A percentile compares a stretch with the other conserved stretches of the same genome.
phyloP scores from a whole-genome alignment of 2,329 filamentous ascomycete species.

The Zymoseptoria passerinii region DNA sequence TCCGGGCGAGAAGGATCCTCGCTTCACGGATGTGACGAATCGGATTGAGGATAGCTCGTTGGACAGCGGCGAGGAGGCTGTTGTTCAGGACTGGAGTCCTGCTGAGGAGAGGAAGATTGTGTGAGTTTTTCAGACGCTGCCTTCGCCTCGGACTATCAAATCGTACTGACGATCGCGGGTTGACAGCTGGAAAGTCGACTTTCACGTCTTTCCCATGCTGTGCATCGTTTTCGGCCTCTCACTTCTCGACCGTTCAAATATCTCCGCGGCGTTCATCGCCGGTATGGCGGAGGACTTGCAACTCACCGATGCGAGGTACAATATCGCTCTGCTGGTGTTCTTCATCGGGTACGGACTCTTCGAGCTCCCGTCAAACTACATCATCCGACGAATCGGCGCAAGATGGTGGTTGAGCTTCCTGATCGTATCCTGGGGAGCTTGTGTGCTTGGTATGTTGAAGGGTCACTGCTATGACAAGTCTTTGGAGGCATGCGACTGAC shows the following conservation, averaged over 20 bases:
- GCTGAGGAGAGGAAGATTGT: conserved; percentile 27
- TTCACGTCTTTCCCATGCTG: conserved; percentile 28
- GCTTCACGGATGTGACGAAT: not conserved
- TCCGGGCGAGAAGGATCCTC: conserved; percentile 3
- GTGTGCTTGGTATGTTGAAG: conserved; percentile 44
- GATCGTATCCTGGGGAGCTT: conserved; percentile 46
- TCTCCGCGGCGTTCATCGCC: conserved; percentile 64
- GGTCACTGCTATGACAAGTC: too few relatives aligned
- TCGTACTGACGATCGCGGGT: not conserved
- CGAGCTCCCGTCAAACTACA: conserved; percentile 27
- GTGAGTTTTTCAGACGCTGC: conserved; percentile 8
- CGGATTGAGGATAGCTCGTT: not conserved
- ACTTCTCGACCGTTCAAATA: conserved; percentile 70
- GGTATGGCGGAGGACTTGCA: conserved; percentile 40
- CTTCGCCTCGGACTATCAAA: too few relatives aligned
- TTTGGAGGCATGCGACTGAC: not conserved
- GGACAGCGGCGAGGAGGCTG: not conserved
- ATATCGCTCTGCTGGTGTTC: conserved; percentile 28
- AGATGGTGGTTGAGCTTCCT: conserved; percentile 26
- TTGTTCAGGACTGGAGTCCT: conserved; percentile 22
- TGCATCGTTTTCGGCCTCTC: conserved; percentile 45
- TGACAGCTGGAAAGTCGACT: conserved; percentile 26
- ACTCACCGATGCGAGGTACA: conserved; percentile 23
- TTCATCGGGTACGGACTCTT: conserved; percentile 29
- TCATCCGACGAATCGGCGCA: conserved; percentile 28